Conservation (phyloP, 805 yeast species). For the Citeromyces nyonsensis region DNA sequence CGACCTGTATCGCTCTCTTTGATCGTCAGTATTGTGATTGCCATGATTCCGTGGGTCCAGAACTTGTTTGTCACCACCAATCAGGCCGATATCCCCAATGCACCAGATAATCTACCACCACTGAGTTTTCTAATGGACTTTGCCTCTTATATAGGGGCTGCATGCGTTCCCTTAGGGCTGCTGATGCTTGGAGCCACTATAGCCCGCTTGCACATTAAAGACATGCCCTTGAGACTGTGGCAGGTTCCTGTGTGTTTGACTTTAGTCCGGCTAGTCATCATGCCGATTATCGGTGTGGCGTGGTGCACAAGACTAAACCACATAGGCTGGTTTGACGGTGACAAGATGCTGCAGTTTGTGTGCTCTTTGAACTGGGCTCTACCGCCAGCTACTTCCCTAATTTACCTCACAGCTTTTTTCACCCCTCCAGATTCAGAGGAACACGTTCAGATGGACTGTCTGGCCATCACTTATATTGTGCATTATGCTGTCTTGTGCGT, state of each 20-base stretch:
- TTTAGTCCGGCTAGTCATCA: constrained; percentile 37
- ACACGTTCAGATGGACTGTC: constrained; percentile 67
- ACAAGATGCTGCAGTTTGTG: constrained; percentile 53
- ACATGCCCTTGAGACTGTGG: constrained; percentile 59
- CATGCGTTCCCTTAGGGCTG: constrained; percentile 81
- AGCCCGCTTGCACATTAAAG: constrained; percentile 48
- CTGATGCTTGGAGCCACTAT: constrained; percentile 77
- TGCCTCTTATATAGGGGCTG: constrained; percentile 66
- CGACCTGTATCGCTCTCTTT: constrained; percentile 65
- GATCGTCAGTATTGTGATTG: constrained; percentile 44
- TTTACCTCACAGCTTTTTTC: constrained; percentile 79
- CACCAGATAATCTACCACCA: constrained; percentile 80
- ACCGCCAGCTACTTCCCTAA: constrained; percentile 81
- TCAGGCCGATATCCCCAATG: constrained; percentile 37
- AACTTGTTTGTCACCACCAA: constrained; percentile 45
- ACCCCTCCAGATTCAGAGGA: constrained; percentile 44
- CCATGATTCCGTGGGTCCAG: constrained; percentile 81
- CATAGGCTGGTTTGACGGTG: constrained; percentile 50
- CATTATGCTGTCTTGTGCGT: constrained; percentile 60
- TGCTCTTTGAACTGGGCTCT: constrained; percentile 61
- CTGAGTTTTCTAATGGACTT: constrained; percentile 76
- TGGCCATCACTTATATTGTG: constrained; percentile 58
- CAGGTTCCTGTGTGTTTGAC: constrained; percentile 46
- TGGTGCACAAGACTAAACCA: constrained; percentile 45
- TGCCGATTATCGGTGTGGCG: constrained; percentile 70